Evolutionary conservation across 2,329 filamentous ascomycete species (phyloP).

Genomic region (Diaporthe sp.): DNA sequence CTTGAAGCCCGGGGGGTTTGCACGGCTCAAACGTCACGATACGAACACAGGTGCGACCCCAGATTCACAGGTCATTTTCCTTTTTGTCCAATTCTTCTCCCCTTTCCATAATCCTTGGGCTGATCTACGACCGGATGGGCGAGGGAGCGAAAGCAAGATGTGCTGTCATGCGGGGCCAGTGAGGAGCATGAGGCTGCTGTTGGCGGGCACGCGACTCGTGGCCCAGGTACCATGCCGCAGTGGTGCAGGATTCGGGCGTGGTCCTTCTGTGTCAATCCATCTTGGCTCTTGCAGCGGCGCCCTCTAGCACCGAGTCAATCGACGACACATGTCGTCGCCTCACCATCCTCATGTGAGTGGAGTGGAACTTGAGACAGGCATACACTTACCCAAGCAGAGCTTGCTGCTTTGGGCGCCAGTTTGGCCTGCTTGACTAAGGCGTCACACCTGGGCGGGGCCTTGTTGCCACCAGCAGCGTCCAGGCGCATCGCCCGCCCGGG

Average conservation of each 20-base stretch:
- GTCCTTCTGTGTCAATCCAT: slow-evolving; percentile 10
- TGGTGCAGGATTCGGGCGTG: slow-evolving; percentile 7
- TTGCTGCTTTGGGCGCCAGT: neutral
- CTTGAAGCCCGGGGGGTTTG: neutral
- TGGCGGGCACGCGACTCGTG: slow-evolving; percentile 24
- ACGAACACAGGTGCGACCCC: slow-evolving; percentile 25
- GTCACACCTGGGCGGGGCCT: slow-evolving; percentile 11
- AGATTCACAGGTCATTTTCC: neutral
- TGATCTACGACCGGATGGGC: slow-evolving; percentile 13
- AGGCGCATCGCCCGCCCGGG: neutral
- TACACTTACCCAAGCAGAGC: neutral
- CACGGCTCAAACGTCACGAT: neutral
- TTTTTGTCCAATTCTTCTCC: neutral
- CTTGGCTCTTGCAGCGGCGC: neutral
- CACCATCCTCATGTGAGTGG: neutral
- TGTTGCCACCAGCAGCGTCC: slow-evolving; percentile 8
- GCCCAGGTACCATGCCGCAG: neutral
- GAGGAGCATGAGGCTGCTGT: slow-evolving; percentile 1
- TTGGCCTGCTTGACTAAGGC: slow-evolving; percentile 9
- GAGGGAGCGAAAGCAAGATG: slow-evolving; percentile 20
- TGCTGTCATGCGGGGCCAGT: neutral
- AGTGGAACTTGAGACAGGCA: neutral
- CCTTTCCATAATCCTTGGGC: slow-evolving; percentile 1
- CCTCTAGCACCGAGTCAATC: slow-evolving; percentile 3
- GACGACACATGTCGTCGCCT: neutral